A percentile compares a stretch with the other conserved stretches of the same genome.
Evolutionary conservation across 2,329 filamentous ascomycete genomes (phyloP).

Genomic region (Fusarium domesticum): DNA sequence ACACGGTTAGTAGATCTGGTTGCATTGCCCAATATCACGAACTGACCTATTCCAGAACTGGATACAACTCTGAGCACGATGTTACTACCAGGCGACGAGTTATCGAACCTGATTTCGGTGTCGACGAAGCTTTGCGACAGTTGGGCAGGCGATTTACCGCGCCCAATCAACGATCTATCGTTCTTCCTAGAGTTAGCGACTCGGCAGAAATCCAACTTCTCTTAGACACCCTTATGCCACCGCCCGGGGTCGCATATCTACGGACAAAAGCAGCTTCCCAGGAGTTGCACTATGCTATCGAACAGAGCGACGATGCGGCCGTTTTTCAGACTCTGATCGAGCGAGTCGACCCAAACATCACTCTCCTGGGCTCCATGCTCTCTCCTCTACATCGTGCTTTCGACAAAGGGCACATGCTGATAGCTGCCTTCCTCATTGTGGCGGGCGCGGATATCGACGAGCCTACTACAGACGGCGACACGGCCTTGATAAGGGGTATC

Average conservation of each 20-base stretch:
- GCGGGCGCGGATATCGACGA: conserved; percentile 29
- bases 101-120: conserved; percentile 26
- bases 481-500: conserved; percentile 28
- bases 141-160: conserved; percentile 25
- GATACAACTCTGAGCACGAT: conserved; percentile 23
- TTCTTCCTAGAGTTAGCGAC: conserved; percentile 28
- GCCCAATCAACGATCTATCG: conserved; percentile 22
- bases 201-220: conserved; percentile 29
- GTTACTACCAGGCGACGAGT: conserved; percentile 25
- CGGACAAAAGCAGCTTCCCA: conserved; percentile 21
- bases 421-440: conserved; percentile 28
- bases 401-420: conserved; percentile 25
- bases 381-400: conserved; percentile 29
- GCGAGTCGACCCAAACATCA: conserved; percentile 28
- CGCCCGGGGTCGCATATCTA: conserved; percentile 20
- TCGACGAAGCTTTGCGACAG: conserved; percentile 26
- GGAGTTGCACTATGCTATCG: conserved; percentile 26
- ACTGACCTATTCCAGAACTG: conserved; percentile 15
- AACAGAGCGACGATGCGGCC: conserved; percentile 22
- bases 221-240: conserved; percentile 27
- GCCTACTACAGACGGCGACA: conserved; percentile 27
- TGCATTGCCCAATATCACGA: background rate
- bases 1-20: conserved; percentile 15
- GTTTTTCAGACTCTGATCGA: conserved; percentile 26
- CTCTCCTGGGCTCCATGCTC: conserved; percentile 26